phyloP scores from a whole-genome alignment of 2,329 filamentous ascomycete species.

The Colletotrichum zoysiae region DNA sequence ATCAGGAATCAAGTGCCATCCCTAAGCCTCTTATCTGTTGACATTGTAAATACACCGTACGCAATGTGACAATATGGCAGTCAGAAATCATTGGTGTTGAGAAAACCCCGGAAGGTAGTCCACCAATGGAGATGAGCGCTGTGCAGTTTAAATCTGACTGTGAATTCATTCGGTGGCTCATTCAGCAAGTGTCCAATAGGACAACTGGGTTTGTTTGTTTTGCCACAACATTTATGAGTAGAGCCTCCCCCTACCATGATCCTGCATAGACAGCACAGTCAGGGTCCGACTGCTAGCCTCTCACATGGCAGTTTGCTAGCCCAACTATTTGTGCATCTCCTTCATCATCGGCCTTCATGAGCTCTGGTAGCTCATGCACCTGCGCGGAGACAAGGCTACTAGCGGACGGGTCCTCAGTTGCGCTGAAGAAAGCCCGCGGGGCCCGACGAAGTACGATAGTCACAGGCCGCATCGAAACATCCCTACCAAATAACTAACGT shows the following conservation, averaged over 20 bases:
- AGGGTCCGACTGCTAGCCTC: background rate
- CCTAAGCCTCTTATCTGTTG: background rate
- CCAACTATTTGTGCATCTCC: background rate
- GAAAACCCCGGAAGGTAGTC: background rate
- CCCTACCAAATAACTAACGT: too few species aligned
- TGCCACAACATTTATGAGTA: background rate
- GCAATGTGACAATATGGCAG: background rate
- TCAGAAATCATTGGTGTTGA: background rate
- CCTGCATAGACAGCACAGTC: too few species aligned
- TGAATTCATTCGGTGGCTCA: background rate
- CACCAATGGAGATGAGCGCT: background rate
- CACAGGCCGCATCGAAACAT: too few species aligned
- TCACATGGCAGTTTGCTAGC: background rate
- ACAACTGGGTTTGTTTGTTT: too few species aligned
- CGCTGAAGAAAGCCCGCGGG: too few species aligned
- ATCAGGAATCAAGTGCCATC: background rate
- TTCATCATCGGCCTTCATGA: background rate
- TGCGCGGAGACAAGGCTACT: background rate
- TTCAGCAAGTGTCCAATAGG: background rate
- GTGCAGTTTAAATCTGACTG: background rate
- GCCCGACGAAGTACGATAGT: too few species aligned
- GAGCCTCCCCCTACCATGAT: background rate
- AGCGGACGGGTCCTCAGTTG: background rate
- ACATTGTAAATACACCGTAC: background rate
- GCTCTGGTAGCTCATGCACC: background rate